Evolutionary conservation across 495 filamentous ascomycete genomes (phyloP).

Genomic region (Penicillium pancosmium): DNA sequence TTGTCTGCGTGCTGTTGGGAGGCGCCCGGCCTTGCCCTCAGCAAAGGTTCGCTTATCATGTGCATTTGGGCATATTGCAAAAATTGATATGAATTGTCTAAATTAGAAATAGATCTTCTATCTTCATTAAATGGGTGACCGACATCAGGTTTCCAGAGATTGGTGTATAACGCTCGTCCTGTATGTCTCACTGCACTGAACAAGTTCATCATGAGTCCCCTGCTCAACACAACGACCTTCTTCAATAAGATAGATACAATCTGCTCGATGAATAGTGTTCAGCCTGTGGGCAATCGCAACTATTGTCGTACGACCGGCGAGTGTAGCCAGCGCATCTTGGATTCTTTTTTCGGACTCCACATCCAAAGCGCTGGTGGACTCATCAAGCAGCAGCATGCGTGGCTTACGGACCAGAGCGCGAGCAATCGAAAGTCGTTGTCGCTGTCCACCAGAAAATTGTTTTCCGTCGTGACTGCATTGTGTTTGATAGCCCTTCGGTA

Average conservation of each 20-base stretch:
- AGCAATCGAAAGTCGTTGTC: constrained; percentile 76
- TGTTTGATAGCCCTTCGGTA: constrained; percentile 66
- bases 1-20: too few species aligned
- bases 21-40: too few species aligned
- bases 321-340: constrained; percentile 65
- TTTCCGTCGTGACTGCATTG: constrained; percentile 64
- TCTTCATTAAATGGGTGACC: background rate
- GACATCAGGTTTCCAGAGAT: constrained; percentile 32
- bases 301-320: constrained; percentile 71
- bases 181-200: constrained; percentile 62
- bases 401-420: constrained; percentile 71
- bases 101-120: background rate
- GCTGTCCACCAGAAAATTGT: constrained; percentile 71
- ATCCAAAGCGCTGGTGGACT: constrained; percentile 74
- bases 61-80: too few species aligned
- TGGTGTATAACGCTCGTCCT: constrained; percentile 52
- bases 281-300: constrained; percentile 77
- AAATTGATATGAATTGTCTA: background rate
- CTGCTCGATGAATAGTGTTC: constrained; percentile 72
- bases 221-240: constrained; percentile 64
- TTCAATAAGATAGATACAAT: constrained; percentile 74
- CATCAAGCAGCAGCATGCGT: constrained; percentile 70
- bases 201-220: constrained; percentile 69
- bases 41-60: too few species aligned
- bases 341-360: constrained; percentile 70